phyloP scores from a whole-genome alignment of 306 rosid genomes.

The Dryas octopetala region DNA sequence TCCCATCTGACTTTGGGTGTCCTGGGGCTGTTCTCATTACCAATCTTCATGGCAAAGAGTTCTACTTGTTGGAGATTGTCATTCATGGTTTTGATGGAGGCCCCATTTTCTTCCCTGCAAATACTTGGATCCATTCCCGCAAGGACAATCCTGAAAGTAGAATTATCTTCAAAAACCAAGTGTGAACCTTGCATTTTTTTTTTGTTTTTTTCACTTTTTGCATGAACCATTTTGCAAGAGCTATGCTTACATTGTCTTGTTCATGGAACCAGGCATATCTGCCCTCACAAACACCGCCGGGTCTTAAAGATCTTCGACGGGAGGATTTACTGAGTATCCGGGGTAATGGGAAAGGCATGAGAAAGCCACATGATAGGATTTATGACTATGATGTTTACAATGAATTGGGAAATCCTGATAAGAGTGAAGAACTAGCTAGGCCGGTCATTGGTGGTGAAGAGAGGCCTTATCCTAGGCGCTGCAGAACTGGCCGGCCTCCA shows the following conservation, averaged over 20 bases:
- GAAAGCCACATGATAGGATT: conserved; percentile 72
- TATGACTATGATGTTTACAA: conserved; percentile 84
- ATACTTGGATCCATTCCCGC: conserved; percentile 82
- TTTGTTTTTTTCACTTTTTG: background rate
- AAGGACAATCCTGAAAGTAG: conserved; percentile 65
- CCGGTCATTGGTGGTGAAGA: conserved; percentile 60
- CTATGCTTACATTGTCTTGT: conserved; percentile 2
- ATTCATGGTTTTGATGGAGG: conserved; percentile 70
- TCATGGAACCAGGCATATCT: conserved; percentile 56
- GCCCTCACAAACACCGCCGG: conserved; percentile 84
- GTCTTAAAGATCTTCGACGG: conserved; percentile 69
- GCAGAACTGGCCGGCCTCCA: conserved; percentile 82
- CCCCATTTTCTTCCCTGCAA: conserved; percentile 86
- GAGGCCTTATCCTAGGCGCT: conserved; percentile 88
- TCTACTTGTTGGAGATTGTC: conserved; percentile 62
- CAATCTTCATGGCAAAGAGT: conserved; percentile 77
- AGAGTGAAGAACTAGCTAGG: conserved; percentile 64
- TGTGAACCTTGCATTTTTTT: conserved; percentile 15
- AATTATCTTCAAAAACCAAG: conserved; percentile 81
- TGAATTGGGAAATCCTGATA: conserved; percentile 89
- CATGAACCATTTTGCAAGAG: background rate
- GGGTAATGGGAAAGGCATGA: conserved; percentile 58
- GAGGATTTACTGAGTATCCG: conserved; percentile 69
- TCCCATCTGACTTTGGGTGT: conserved; percentile 59
- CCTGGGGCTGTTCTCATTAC: conserved; percentile 82